phyloP scores from a whole-genome alignment of 805 yeast genomes.

The Zygosaccharomyces lentus region DNA sequence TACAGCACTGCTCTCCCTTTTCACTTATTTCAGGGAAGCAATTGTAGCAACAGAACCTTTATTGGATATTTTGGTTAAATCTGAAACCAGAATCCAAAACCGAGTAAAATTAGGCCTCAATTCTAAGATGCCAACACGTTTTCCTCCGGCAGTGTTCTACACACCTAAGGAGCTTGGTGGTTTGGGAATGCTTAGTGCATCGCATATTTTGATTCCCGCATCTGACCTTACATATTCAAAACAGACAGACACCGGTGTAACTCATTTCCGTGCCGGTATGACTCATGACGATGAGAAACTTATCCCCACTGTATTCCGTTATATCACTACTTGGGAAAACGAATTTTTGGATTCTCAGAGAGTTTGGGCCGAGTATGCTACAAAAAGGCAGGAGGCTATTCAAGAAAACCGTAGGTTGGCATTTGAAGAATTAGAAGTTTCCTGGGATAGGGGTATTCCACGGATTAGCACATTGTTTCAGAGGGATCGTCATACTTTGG shows the following conservation, averaged over 20 bases:
- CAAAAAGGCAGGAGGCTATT: constrained; percentile 79
- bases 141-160: constrained; percentile 98
- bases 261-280: constrained; percentile 94
- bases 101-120: constrained; percentile 91
- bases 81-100: constrained; percentile 91
- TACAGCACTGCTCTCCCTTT: constrained; percentile 78
- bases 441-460: constrained; percentile 97
- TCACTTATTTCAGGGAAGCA: constrained; percentile 91
- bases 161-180: constrained; percentile 98
- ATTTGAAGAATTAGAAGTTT: constrained; percentile 87
- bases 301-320: constrained; percentile 91
- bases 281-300: constrained; percentile 69
- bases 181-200: constrained; percentile 94
- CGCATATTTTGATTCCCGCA: constrained; percentile 91
- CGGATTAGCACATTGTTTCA: constrained; percentile 93
- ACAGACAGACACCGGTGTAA: constrained; percentile 91
- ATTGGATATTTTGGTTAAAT: constrained; percentile 76
- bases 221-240: constrained; percentile 87
- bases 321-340: constrained; percentile 93
- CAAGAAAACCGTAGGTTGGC: constrained; percentile 82
- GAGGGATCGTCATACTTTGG: constrained; percentile 89
- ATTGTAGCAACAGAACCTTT: constrained; percentile 75
- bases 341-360: constrained; percentile 91
- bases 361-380: constrained; percentile 97
- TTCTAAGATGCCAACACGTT: constrained; percentile 97